phyloP scores from a whole-genome alignment of 2,329 filamentous ascomycete genomes.

The Diaporthe nobilis region DNA sequence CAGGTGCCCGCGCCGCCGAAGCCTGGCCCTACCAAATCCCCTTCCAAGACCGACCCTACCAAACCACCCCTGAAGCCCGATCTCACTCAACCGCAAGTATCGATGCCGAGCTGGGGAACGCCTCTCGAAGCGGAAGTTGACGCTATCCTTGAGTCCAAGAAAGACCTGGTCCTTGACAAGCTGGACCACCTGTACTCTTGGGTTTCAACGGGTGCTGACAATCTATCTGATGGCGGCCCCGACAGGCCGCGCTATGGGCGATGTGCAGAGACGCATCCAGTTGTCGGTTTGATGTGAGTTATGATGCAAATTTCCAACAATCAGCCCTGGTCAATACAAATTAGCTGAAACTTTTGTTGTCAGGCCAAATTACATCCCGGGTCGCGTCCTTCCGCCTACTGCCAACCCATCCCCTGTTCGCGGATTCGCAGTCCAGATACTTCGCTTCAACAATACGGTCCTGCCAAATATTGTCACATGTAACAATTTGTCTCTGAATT shows the following conservation, averaged over 20 bases:
- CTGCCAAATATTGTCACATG: neutral
- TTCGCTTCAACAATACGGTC: neutral
- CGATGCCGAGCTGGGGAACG: neutral
- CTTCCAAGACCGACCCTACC: neutral
- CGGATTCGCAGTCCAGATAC: neutral
- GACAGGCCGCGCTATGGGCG: neutral
- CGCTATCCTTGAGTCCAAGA: neutral
- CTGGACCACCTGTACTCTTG: neutral
- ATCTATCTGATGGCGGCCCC: neutral
- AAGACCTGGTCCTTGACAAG: neutral
- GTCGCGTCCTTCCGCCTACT: neutral
- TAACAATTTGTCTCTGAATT: constrained; percentile 1
- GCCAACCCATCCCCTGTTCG: neutral
- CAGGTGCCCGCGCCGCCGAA: neutral
- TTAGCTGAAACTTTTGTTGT: neutral
- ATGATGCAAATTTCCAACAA: neutral
- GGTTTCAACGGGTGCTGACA: neutral
- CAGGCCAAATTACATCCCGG: neutral
- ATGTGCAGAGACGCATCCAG: neutral
- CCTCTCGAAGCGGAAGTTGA: neutral
- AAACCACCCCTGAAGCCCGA: neutral
- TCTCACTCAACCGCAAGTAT: neutral
- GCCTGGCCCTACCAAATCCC: too few relatives aligned
- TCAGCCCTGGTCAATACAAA: too few relatives aligned
- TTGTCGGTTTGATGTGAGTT: neutral